Evolutionary conservation across 2,329 filamentous ascomycete genomes (phyloP), one percentile per base, ranked within the genome.

Genomic region (Sporothrix brunneoviolacea): DNA sequence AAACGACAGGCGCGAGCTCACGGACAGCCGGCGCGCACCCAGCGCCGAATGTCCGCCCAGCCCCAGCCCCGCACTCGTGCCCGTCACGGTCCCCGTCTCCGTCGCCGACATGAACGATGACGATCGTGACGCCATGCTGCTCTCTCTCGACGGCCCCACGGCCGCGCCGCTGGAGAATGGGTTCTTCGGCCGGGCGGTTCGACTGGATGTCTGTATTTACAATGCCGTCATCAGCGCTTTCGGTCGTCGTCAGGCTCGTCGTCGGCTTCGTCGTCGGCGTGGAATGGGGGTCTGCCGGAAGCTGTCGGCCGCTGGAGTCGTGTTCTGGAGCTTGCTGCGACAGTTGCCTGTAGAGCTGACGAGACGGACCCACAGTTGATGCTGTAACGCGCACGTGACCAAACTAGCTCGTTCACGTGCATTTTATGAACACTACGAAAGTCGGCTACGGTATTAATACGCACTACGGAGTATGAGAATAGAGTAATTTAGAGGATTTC

Each of bases 1-100:
- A 54, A 83, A 84, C 39, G 83, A 83, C 44, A 88, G 72, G 53
- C 86, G 77, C 58, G 80, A 82, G 64, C 70, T 73, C 64, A 84
- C 72, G 54, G 82, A 83, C 37, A 77, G 68, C 62, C 79, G 74
- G 53, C 70, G 71, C 4, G 32, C 28, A 19, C 16, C 28, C 37
- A 30, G 41, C 6, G n/a, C 39, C 3, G 22, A 22, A 18, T 28
- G n/a, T 12, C 27, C 27, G 5, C 24, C 22, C 39, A 15, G 5
- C 36, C n/a, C 36, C 21, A 38, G 19, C 22, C 39, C 39, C 21
- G 22, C 8, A 15, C 39, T 28, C 22, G 10, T 18, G 18, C 19
- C 39, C 39, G 39, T n/a, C n/a, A n/a, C n/a, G 22, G 12, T 24
- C 24, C 44, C 30, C 38, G 22, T 15, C 27, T 32, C 33, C 43